A percentile compares a stretch with the other conserved stretches of the same genome.
phyloP scores from a whole-genome alignment of 257 asterid species.

The Leptodermis oblonga region DNA sequence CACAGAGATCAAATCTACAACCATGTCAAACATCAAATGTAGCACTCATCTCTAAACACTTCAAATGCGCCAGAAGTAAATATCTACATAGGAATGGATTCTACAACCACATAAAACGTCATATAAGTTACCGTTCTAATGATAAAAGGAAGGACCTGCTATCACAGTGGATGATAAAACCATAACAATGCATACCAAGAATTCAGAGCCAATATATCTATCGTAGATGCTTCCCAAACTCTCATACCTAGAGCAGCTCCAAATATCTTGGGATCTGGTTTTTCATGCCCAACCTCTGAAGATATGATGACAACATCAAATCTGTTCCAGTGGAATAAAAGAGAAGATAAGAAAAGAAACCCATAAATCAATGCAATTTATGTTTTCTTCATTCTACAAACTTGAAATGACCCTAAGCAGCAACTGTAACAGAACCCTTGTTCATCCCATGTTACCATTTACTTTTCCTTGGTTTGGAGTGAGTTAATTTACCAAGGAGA shows the following conservation, averaged over 20 bases:
- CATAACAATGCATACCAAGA: too few relatives aligned
- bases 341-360: not conserved
- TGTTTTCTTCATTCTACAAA: not conserved
- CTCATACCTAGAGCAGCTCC: slow-evolving; percentile 68
- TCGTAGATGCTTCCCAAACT: not conserved
- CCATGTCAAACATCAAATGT: slow-evolving; percentile 9
- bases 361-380: not conserved
- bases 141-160: too few relatives aligned
- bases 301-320: slow-evolving; percentile 90
- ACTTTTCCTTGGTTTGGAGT: not conserved
- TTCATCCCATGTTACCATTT: not conserved
- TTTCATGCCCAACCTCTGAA: slow-evolving; percentile 86
- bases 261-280: slow-evolving; percentile 81
- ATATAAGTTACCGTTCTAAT: not conserved
- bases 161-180: too few relatives aligned
- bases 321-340: slow-evolving; percentile 25
- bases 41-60: not conserved
- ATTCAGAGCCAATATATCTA: not conserved
- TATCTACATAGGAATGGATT: too few relatives aligned
- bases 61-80: not conserved
- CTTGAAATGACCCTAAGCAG: not conserved
- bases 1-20: slow-evolving; percentile 58
- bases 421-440: not conserved
- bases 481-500: not conserved
- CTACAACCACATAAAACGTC: not conserved